Conservation (phyloP, 2,329 filamentous ascomycete species). For the Sporothrix globosa region DNA sequence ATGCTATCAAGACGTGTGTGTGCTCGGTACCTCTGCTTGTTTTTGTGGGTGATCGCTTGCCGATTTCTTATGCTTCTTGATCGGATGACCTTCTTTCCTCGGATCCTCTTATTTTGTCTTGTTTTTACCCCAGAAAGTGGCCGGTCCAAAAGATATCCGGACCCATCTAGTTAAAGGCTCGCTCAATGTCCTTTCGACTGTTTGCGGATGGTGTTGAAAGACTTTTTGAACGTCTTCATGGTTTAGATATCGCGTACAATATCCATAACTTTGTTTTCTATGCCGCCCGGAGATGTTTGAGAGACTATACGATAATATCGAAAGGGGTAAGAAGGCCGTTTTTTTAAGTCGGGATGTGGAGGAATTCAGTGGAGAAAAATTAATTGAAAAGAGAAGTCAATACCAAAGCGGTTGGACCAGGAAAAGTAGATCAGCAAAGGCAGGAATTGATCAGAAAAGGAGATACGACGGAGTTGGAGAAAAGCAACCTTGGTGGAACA, state of each 20-base stretch:
- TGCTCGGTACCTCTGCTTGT: neutral
- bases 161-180: neutral
- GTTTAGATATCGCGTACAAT: neutral
- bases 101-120: neutral
- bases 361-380: neutral
- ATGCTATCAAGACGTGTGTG: too few relatives aligned
- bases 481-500: neutral
- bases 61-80: constrained; percentile 11
- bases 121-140: neutral
- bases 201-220: neutral
- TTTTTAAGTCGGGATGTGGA: neutral
- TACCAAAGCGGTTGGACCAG: neutral
- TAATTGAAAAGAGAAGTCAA: neutral
- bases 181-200: neutral
- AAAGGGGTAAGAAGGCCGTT: neutral
- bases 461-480: neutral
- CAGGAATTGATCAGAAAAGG: neutral
- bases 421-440: neutral
- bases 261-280: neutral
- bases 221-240: neutral
- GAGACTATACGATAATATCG: neutral
- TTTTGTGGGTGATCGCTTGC: constrained; percentile 19
- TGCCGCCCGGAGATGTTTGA: neutral
- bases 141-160: constrained; percentile 8
- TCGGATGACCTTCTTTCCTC: constrained; percentile 24